Base-by-base conservation (phyloP, 2,329 filamentous ascomycete genomes). In the Trichoderma sp. region DNA sequence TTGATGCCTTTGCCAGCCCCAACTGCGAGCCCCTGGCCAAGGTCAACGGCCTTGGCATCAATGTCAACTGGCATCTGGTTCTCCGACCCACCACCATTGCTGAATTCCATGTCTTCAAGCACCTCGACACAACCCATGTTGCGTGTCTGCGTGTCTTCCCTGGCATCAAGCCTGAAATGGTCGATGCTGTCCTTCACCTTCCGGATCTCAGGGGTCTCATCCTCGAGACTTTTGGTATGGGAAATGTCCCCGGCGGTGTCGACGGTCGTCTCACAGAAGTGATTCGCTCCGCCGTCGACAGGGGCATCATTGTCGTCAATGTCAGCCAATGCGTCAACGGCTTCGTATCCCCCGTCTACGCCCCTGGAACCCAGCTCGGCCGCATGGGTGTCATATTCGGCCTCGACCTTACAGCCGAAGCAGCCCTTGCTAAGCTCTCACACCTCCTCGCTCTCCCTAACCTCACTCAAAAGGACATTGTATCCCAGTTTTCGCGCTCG, bases 161-260 rank as follows among this genome's bases (percentile, higher is more conserved):
- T 0, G 95, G 95, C 36, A 97, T 98, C 82, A 93, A 93, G 80
- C 92, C 94, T n/a, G 92, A 94, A 79, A 97, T 97, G 93, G 88
- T 98, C 36, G 93, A 96, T 78, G 92, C 92, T 1, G 93, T 97
- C 18, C 85, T 97, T 73, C 88, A 88, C 58, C 84, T 94, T 36
- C 90, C 93, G n/a, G 90, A 90, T 61, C 86, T 98, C 15, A 89
- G 90, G 63, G 95, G 95, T 1, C 86, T 97, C 64, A 90, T 98
- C 51, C 87, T 98, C 57, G 94, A 97, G 83, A 97, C 94, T 0
- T 97, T 97, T 80, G 95, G 95, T 73, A 94, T 96, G 80, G 95
- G 95, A 71, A 98, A 97, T 82, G 92, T 95, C 12, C 95, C 95
- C 3, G 92, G 92, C 51, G 94, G 93, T 34, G 87, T 91, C 62